Base-by-base conservation (phyloP, 768 basidiomycete species). In the Zangia roseola region DNA sequence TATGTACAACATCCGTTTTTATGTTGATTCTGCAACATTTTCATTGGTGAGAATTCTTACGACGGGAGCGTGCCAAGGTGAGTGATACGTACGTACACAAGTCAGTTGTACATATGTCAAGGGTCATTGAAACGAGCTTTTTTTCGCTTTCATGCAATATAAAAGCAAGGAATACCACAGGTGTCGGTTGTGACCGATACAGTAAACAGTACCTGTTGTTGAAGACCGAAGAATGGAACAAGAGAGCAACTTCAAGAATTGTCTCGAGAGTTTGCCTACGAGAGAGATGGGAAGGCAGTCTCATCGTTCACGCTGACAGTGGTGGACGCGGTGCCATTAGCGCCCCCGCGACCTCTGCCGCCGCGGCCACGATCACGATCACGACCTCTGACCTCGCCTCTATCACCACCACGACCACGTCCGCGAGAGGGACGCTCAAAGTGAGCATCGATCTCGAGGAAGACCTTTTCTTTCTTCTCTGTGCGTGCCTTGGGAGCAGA, bases 381-480 rank as follows among this genome's bases (percentile, higher is more conserved):
- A 52, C 72, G 78, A 13, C 70, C 74, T 49, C 80, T 74, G 54
- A 69, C 70, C 62, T 75, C 74, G 40, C 77, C 76, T 52, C 83
- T 74, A 45, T 74, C 74, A 19, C 71, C 69, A 12, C 72, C 72
- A 25, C 76, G 68, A 19, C 78, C 75, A 52, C 79, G 78, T 23
- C 81, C 80, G 55, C 88, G 82, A n/a, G 75, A 67, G 45, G 91
- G 91, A 56, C 86, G 85, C 37, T 92, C 86, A 67, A 93, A 94
- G 61, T 80, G 88, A 47, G 84, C 89, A 14, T 97, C 92, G 67
- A 97, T 91, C 64, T 95, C 93, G 63, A 98, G 76, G 74, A 78
- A 90, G 59, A 92, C 82, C 70, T 95, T 97, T 69, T 92, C 90
- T 60, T 90, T 85, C 75, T 91, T 92, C 76, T 91, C 86, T 52